Percentiles rank a stretch among this genome's conserved stretches.
These are phyloP conservation scores for Laetiporus sulphureus DNA, from an alignment of 1,284 basidiomycete species.

Conservation along the genomic window DNA sequence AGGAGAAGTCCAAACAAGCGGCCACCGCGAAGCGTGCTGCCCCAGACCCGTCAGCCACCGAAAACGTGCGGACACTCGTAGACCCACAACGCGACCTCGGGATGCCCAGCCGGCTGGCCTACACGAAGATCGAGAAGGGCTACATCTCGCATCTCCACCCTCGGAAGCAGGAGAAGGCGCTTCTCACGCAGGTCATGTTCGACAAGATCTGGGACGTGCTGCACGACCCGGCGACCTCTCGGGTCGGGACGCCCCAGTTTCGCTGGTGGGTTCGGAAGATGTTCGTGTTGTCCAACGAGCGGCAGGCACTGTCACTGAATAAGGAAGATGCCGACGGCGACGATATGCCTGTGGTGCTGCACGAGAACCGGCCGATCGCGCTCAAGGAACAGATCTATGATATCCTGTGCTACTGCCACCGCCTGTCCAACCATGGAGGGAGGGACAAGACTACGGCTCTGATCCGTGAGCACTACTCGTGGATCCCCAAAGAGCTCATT, in stretches of 20 bases:
- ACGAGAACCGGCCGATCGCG: slow-evolving; percentile 65
- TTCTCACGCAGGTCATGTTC: slow-evolving; percentile 63
- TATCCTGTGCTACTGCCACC: slow-evolving; percentile 66
- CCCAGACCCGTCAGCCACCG: no score
- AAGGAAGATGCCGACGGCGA: slow-evolving; percentile 5
- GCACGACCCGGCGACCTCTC: slow-evolving; percentile 22
- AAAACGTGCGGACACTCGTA: not conserved
- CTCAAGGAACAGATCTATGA: slow-evolving; percentile 72
- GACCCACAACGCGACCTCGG: slow-evolving; percentile 13
- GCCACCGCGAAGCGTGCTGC: not conserved
- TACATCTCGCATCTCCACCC: slow-evolving; percentile 52
- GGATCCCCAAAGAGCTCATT: slow-evolving; percentile 76
- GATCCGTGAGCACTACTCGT: slow-evolving; percentile 62
- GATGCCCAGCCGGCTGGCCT: slow-evolving; percentile 33
- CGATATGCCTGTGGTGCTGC: slow-evolving; percentile 43
- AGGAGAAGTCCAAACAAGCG: slow-evolving; percentile 1
- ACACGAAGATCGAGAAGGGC: slow-evolving; percentile 43
- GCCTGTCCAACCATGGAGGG: slow-evolving; percentile 59
- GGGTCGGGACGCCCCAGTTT: slow-evolving; percentile 34
- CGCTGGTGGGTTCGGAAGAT: slow-evolving; percentile 79
- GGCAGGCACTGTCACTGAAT: slow-evolving; percentile 8
- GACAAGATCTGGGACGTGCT: slow-evolving; percentile 64
- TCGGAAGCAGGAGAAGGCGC: slow-evolving; percentile 58
- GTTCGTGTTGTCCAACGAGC: slow-evolving; percentile 46
- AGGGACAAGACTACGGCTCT: slow-evolving; percentile 65